These are phyloP conservation scores for Penicillium sp. DNA, from an alignment of 2,329 filamentous ascomycete genomes.

Conservation along the genomic window DNA sequence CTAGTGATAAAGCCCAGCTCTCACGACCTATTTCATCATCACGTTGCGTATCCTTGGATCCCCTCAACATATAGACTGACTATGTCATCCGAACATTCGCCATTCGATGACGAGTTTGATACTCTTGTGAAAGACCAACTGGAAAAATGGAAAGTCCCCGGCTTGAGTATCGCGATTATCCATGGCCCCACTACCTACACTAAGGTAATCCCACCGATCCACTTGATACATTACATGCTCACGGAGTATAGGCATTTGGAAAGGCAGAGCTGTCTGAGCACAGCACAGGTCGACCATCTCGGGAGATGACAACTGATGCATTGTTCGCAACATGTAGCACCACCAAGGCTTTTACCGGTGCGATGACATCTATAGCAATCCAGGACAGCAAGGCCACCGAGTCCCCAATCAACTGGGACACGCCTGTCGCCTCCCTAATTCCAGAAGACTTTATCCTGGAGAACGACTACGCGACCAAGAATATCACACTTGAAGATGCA, in stretches of 20 bases:
- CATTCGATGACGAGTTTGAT: no score
- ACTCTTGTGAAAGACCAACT: no score
- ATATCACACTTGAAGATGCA: slow-evolving; percentile 35
- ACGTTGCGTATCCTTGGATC: no score
- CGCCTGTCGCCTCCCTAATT: slow-evolving; percentile 37
- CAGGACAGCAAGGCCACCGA: slow-evolving; percentile 18
- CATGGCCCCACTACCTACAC: slow-evolving; percentile 8
- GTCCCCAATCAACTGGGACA: slow-evolving; percentile 35
- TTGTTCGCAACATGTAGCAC: slow-evolving; percentile 29
- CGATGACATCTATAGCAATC: slow-evolving; percentile 21
- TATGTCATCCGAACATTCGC: no score
- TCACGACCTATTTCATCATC: no score
- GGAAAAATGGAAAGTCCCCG: no score
- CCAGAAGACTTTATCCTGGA: slow-evolving; percentile 35
- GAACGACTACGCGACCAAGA: slow-evolving; percentile 28
- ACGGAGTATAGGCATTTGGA: slow-evolving; percentile 27
- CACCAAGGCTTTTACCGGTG: slow-evolving; percentile 30
- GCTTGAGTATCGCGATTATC: no score
- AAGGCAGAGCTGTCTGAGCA: slow-evolving; percentile 24
- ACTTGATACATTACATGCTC: neutral
- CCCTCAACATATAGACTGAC: no score
- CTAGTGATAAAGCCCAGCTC: no score
- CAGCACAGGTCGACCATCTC: neutral
- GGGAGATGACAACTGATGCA: slow-evolving; percentile 23
- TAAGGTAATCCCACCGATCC: slow-evolving; percentile 17